Base-by-base conservation (phyloP, 306 rosid genomes). In the Rubus idaeus region DNA sequence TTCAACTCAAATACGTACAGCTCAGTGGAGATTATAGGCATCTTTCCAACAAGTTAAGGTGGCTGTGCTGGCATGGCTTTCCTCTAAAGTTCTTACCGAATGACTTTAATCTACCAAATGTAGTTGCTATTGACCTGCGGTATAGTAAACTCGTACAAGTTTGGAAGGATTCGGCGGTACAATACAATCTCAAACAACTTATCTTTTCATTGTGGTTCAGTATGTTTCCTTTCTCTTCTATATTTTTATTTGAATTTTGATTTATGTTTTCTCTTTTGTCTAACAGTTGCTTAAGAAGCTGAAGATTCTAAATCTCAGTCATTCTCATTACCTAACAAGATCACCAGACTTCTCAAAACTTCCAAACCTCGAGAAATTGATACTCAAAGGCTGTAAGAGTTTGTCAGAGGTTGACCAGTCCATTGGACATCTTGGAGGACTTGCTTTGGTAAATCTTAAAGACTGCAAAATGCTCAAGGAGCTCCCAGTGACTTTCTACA, bases 281-380 rank as follows among this genome's bases (percentile, higher is more conserved):
- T 13, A 35, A 26, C 42, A 62, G 67, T 1, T 62, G 67, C 67
- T 62, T 13, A 35, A 26, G 67, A 62, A 62, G 42, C 42, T 62
- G 42, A 62, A 62, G 44, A 35, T 62, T 35, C 44, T 62, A 11
- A 86, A 88, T 77, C 83, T 88, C 14, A 79, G 83, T 64, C 85
- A 83, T 66, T 88, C 86, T 12, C 51, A 18, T 42, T 0, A 57
- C 66, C 45, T 88, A 41, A 75, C n/a, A 17, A 18, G 4, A 20
- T 83, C 85, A 0, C 89, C 91, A 0, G 82, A 85, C 55, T 88
- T 85, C 18, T 83, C 83, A 39, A 39, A 49, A 3, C 6, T 88
- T 30, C 91, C 88, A 0, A 83, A 83, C 68, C 85, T 88, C 49
- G 77, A 79, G 75, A 74, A 75, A 53, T 72, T 88, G 14, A 23